Base-by-base conservation (phyloP, 2,329 filamentous ascomycete species). In the Cucurbitaria berberidis region DNA sequence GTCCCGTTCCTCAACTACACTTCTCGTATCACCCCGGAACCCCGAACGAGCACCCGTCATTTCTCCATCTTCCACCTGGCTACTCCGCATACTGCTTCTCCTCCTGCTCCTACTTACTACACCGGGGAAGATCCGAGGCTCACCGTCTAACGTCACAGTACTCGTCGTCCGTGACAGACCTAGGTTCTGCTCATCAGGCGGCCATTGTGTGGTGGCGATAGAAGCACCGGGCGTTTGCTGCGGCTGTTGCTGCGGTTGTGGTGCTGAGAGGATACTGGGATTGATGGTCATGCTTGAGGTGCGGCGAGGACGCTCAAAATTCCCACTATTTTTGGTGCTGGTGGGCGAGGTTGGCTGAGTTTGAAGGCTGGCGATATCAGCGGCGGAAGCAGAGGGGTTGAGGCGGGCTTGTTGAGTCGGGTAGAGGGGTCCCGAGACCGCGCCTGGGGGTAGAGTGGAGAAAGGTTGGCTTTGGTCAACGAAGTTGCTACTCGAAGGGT, bases 51-150 rank as follows among this genome's bases (percentile, higher is more conserved):
- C 34, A 10, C 48, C 52, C 39, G 51, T 36, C 46, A 38, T 41
- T 1, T 63, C 65, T 0, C 57, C 64, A 15, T 70, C 65, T 13
- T 64, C 64, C 5, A 60, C 45, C 44, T 51, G 51, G 21, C 62
- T 59, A 6, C 57, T 59, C 42, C 68, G 57, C 21, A 67, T 56
- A 52, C 69, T 69, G 36, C 74, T 73, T 51, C 72, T 72, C 36
- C 76, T 69, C 18, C 78, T 67, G 30, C 74, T 70, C 45, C 78
- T 75, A 45, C 77, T 78, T 10, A 91, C 82, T 27, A 92, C 82
- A 0, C 89, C 89, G 0, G 89, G 89, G 60, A 91, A 89, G 57
- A 91, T 85, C 57, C 81, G 83, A 10, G 88, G 89, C 70, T 91
- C 88, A 43, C 82, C 84, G 24, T 75, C 74, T 22, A 79, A 57